phyloP scores from a whole-genome alignment of 2,329 filamentous ascomycete genomes.

The Drechslerella stenobrocha region DNA sequence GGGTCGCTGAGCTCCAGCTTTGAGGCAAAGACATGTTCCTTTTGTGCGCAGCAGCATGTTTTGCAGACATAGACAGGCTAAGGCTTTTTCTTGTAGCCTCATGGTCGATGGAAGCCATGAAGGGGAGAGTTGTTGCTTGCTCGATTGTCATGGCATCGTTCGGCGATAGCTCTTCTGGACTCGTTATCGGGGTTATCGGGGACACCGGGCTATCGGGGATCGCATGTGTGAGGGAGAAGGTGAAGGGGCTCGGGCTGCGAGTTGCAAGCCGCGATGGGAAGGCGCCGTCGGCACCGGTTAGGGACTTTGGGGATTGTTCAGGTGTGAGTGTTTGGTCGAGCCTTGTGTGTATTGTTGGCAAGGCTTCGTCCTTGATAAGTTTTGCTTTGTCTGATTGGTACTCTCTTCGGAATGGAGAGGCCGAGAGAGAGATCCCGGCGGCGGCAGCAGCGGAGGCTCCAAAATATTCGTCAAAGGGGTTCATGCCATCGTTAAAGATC shows the following conservation, averaged over 20 bases:
- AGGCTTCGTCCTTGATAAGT: slow-evolving; percentile 37
- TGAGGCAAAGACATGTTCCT: slow-evolving; percentile 34
- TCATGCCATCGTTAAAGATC: slow-evolving; percentile 49
- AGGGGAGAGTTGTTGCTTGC: slow-evolving; percentile 4
- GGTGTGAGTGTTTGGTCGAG: slow-evolving; percentile 46
- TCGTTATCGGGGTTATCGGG: slow-evolving; percentile 39
- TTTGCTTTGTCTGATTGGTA: slow-evolving; percentile 18
- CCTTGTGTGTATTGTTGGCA: slow-evolving; percentile 37
- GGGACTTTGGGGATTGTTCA: slow-evolving; percentile 40
- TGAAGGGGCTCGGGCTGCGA: slow-evolving; percentile 43
- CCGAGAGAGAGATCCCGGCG: slow-evolving; percentile 15
- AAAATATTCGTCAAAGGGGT: slow-evolving; percentile 47
- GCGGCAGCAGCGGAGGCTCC: slow-evolving; percentile 12
- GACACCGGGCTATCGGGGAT: slow-evolving; percentile 44
- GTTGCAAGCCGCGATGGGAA: slow-evolving; percentile 24
- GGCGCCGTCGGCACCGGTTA: slow-evolving; percentile 18
- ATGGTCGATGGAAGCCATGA: slow-evolving; percentile 4
- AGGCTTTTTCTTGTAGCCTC: slow-evolving; percentile 5
- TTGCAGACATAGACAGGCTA: slow-evolving; percentile 1
- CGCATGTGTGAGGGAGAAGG: slow-evolving; percentile 25
- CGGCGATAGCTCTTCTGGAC: slow-evolving; percentile 38
- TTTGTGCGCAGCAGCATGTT: slow-evolving; percentile 14
- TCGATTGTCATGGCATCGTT: slow-evolving; percentile 21
- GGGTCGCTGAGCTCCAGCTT: slow-evolving; percentile 16
- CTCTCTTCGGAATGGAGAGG: slow-evolving; percentile 29